Evolutionary conservation across 305 asterid species (phyloP), one percentile per base, ranked within the genome.

Genomic region (Fraxinus xanthoxyloides): DNA sequence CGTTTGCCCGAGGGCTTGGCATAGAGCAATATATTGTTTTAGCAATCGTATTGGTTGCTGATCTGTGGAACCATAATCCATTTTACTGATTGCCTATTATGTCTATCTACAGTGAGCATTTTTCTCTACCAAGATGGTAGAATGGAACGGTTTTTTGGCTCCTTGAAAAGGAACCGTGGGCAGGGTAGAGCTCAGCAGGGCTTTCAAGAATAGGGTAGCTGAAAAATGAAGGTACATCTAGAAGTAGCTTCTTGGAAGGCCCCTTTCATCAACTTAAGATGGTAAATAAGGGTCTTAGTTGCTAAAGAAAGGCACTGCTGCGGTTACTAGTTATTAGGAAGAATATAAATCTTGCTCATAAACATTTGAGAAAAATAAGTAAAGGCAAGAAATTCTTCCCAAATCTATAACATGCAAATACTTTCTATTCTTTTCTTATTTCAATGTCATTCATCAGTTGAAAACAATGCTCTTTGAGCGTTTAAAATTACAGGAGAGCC

Each of bases 401-500:
- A 69, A 69, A 15, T 69, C 28, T 17, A 30, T 28, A 69, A 1
- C n/a, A 19, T 30, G 24, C 19, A 30, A 69, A 69, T 69, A 15
- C 21, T 69, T 26, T 61, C 19, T 26, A 5, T 15, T 56, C 12
- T 56, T 56, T 4, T 2, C 9, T 31, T 31, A 69, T 4, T 69
- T 69, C 75, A 69, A 15, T 13, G 24, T 1, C 74, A 67, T 81
- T 87, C 90, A 86, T 88, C 87, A 77, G 81, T 82, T 2, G 87
- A 87, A 43, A 90, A 89, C 82, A 95, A 91, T 38, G 90, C 92
- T 79, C 88, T 92, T 74, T 92, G 92, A 74, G 94, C 99, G 80
- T 94, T 90, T 85, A 92, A 86, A 87, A 92, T 89, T 59, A 91
- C 97, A 85, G 99, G 95, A 40, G 97, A 94, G 21, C 99, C 96